A percentile compares a stretch with the other conserved stretches of the same genome.
phyloP scores from a whole-genome alignment of 371 early-diverging fungal genomes.

The Umbelopsis sp. region DNA sequence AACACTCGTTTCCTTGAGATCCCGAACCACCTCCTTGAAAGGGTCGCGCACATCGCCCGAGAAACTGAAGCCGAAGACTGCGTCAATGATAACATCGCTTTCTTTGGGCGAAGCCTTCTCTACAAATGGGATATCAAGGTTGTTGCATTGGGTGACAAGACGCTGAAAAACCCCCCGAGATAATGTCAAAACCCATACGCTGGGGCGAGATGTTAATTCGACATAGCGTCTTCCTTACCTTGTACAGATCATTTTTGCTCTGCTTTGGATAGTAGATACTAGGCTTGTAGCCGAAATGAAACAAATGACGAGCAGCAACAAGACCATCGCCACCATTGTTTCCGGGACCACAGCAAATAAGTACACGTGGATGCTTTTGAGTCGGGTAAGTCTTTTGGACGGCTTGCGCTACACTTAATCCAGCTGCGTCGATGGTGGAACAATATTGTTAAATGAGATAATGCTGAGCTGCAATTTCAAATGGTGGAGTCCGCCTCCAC shows the following conservation, averaged over 20 bases:
- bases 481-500: not conserved
- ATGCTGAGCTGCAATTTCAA: conserved; percentile 22
- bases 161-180: conserved; percentile 36
- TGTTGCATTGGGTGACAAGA: conserved; percentile 70
- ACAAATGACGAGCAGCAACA: conserved; percentile 90
- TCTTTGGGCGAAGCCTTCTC: conserved; percentile 33
- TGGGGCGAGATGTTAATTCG: not conserved
- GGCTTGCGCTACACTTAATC: conserved; percentile 87
- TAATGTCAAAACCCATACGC: not conserved
- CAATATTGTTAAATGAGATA: not conserved
- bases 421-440: conserved; percentile 57
- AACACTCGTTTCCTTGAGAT: conserved; percentile 48
- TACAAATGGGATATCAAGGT: conserved; percentile 69
- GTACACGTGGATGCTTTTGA: conserved; percentile 53
- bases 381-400: conserved; percentile 71
- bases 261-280: conserved; percentile 80
- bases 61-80: conserved; percentile 94
- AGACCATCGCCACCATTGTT: conserved; percentile 97
- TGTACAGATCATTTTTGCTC: conserved; percentile 67
- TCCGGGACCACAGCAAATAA: conserved; percentile 86
- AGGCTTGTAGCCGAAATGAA: conserved; percentile 85
- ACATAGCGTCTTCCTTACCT: conserved; percentile 34
- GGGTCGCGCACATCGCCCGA: conserved; percentile 80
- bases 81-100: conserved; percentile 80
- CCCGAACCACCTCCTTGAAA: conserved; percentile 67